phyloP scores from a whole-genome alignment of 192 early-diverging fungal genomes.

The Haplosporangium gracile region DNA sequence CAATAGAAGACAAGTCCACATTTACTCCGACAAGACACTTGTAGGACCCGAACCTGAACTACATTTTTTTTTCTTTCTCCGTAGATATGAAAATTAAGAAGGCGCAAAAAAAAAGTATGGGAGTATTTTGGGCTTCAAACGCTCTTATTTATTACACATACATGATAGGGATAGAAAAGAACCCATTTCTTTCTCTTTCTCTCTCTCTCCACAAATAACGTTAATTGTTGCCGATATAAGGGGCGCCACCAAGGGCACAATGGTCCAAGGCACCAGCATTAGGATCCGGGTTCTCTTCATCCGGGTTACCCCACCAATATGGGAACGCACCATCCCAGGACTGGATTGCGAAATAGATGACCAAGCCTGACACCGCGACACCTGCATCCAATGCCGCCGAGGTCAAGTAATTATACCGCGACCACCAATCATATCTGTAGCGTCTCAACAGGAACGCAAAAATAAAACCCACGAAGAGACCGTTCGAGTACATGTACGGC shows the following conservation, averaged over 20 bases:
- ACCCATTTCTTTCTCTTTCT: no score
- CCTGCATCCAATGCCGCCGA: conserved; percentile 72
- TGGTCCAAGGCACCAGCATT: conserved; percentile 24
- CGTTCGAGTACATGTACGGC: conserved; percentile 59
- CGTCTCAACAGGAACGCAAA: conserved; percentile 65
- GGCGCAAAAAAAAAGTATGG: no score
- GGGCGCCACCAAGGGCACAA: conserved; percentile 20
- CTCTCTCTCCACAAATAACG: no score
- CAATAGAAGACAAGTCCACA: no score
- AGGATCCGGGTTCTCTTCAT: conserved; percentile 6
- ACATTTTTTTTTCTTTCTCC: no score
- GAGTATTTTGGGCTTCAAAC: no score
- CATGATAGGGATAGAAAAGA: no score
- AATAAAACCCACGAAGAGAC: conserved; percentile 63
- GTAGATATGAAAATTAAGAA: no score
- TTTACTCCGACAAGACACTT: no score
- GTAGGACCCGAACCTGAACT: no score
- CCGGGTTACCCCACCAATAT: conserved; percentile 32
- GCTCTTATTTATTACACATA: no score
- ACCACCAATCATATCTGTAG: conserved; percentile 65
- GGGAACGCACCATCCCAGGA: conserved; percentile 39
- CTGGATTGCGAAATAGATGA: conserved; percentile 58
- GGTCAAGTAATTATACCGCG: conserved; percentile 74
- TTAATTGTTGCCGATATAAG: neutral
- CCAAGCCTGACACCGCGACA: conserved; percentile 55